Conservation (phyloP, 192 early-diverging fungal genomes). For the Phlyctochytrium planicorne region DNA sequence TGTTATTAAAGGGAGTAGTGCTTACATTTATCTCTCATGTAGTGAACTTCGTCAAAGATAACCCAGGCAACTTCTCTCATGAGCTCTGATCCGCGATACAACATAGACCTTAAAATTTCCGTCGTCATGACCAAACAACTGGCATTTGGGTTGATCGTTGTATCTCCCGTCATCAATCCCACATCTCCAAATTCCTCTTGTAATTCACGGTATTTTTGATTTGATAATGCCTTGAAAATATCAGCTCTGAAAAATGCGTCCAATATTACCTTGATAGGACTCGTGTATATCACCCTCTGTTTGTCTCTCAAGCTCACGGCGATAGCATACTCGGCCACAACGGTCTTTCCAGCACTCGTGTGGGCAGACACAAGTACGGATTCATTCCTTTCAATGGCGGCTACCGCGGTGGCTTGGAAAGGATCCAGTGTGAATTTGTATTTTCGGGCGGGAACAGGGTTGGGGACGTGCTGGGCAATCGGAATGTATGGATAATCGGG, state of each 20-base stretch:
- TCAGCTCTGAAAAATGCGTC: not conserved
- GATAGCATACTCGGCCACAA: constrained; percentile 99
- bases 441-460: constrained; percentile 74
- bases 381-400: constrained; percentile 87
- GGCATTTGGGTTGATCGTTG: constrained; percentile 91
- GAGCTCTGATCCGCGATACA: constrained; percentile 94
- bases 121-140: constrained; percentile 98
- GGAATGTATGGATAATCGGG: constrained; percentile 83
- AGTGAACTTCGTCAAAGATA: constrained; percentile 98
- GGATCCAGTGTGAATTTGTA: constrained; percentile 95
- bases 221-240: constrained; percentile 74
- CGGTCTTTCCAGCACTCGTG: constrained; percentile 96
- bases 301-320: constrained; percentile 82
- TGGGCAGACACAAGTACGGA: constrained; percentile 96
- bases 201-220: constrained; percentile 98
- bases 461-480: constrained; percentile 79
- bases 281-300: constrained; percentile 95
- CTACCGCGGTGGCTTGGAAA: constrained; percentile 87
- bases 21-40: constrained; percentile 89
- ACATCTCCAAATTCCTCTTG: constrained; percentile 96
- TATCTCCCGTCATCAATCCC: constrained; percentile 98
- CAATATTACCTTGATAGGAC: constrained; percentile 82
- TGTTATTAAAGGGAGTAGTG: not conserved
- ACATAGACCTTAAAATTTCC: constrained; percentile 96
- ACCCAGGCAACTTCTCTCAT: constrained; percentile 98